Percentiles rank a stretch among this genome's conserved stretches.
These are phyloP conservation scores for Mucor piriformis DNA, from an alignment of 371 early-diverging fungal genomes.

Conservation along the genomic window DNA sequence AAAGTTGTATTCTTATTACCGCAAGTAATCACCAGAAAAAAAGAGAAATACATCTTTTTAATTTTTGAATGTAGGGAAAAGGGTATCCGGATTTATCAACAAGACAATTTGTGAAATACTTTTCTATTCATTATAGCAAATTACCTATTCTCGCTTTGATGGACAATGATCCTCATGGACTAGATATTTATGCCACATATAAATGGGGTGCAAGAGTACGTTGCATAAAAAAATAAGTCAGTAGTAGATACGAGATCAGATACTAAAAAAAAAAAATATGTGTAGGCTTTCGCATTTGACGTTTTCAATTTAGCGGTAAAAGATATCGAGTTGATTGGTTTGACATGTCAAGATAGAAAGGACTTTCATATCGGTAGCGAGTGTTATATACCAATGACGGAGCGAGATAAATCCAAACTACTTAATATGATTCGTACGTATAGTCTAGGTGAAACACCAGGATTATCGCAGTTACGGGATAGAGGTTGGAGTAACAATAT, in stretches of 20 bases:
- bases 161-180: constrained; percentile 53
- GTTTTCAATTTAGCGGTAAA: constrained; percentile 41
- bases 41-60: background rate
- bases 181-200: constrained; percentile 54
- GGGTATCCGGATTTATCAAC: constrained; percentile 54
- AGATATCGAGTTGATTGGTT: constrained; percentile 34
- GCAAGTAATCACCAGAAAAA: constrained; percentile 17
- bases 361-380: constrained; percentile 25
- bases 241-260: no score
- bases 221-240: no score
- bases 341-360: constrained; percentile 33
- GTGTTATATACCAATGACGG: constrained; percentile 20
- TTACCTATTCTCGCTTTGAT: constrained; percentile 41
- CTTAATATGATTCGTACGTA: constrained; percentile 12
- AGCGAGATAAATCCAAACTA: constrained; percentile 32
- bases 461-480: constrained; percentile 17
- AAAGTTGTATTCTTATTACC: constrained; percentile 42
- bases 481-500: constrained; percentile 19
- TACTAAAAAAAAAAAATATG: background rate
- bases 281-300: constrained; percentile 43
- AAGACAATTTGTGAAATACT: constrained; percentile 40
- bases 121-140: constrained; percentile 20
- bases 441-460: constrained; percentile 15
- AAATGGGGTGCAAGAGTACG: constrained; percentile 51
- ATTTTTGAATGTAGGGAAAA: constrained; percentile 29